Evolutionary conservation across 2,329 filamentous ascomycete species (phyloP).

Genomic region (Diaporthe sp.): DNA sequence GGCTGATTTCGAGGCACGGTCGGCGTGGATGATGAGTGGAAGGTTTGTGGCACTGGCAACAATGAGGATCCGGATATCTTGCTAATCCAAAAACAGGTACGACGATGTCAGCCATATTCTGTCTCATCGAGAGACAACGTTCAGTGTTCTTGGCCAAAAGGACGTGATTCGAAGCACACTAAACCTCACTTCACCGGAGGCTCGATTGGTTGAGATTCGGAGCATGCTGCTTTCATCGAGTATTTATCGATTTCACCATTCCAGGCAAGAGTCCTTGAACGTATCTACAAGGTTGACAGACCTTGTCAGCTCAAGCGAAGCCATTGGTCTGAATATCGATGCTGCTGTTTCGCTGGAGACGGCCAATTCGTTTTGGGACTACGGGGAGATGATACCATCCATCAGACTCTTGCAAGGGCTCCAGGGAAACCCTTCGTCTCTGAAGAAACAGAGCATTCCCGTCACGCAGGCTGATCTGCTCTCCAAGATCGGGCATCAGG

Average conservation of each 20-base stretch:
- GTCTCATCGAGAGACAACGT: constrained; percentile 85
- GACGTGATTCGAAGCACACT: constrained; percentile 72
- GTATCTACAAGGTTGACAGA: constrained; percentile 87
- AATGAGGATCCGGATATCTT: not conserved
- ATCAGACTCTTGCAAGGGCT: constrained; percentile 89
- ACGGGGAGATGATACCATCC: constrained; percentile 89
- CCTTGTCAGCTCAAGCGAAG: constrained; percentile 77
- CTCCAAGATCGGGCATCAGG: constrained; percentile 88
- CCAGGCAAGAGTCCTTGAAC: constrained; percentile 88
- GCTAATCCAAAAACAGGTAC: constrained; percentile 65
- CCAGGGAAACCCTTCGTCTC: constrained; percentile 67
- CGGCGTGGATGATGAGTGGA: constrained; percentile 86
- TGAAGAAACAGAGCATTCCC: constrained; percentile 78
- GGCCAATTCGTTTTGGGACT: constrained; percentile 93
- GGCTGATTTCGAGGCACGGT: constrained; percentile 73
- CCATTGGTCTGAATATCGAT: constrained; percentile 82
- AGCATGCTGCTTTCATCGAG: constrained; percentile 82
- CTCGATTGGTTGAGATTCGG: constrained; percentile 80
- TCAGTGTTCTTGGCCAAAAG: constrained; percentile 83
- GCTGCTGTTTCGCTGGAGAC: constrained; percentile 84
- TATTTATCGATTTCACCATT: constrained; percentile 84
- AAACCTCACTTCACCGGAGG: constrained; percentile 72
- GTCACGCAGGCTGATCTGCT: constrained; percentile 85
- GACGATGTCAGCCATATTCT: constrained; percentile 85
- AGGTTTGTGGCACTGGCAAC: constrained; percentile 67